Evolutionary conservation across 2,329 filamentous ascomycete species (phyloP).

Genomic region (Fusarium sp.): DNA sequence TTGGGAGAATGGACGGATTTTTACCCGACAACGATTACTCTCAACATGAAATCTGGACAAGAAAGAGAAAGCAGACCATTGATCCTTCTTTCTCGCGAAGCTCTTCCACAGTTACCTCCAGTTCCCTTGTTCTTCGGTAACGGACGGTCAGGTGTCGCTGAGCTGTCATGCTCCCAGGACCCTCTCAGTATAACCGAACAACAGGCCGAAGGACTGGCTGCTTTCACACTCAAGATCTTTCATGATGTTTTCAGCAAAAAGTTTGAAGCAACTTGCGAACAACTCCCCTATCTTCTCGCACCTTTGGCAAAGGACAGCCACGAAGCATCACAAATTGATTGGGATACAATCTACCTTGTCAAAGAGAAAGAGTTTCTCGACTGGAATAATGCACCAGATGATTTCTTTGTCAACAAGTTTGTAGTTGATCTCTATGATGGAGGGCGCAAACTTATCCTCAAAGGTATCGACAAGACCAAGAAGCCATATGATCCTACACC

Average conservation of each 20-base stretch:
- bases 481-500: constrained; percentile 75
- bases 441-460: constrained; percentile 69
- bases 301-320: constrained; percentile 59
- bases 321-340: constrained; percentile 64
- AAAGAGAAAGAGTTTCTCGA: constrained; percentile 49
- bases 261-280: constrained; percentile 71
- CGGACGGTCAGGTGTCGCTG: constrained; percentile 68
- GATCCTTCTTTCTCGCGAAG: constrained; percentile 74
- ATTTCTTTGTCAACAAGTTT: constrained; percentile 65
- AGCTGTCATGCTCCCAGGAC: constrained; percentile 57
- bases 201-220: constrained; percentile 67
- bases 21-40: constrained; percentile 69
- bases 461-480: constrained; percentile 65
- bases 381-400: constrained; percentile 57
- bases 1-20: constrained; percentile 59
- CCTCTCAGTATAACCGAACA: constrained; percentile 58
- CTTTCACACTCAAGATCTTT: constrained; percentile 82
- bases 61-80: constrained; percentile 69
- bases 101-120: constrained; percentile 70
- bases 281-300: constrained; percentile 86
- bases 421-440: constrained; percentile 70
- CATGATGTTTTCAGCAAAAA: constrained; percentile 89
- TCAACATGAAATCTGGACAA: constrained; percentile 63
- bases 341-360: constrained; percentile 63
- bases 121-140: constrained; percentile 80